These are phyloP conservation scores for Haplosporangium sp. DNA, from an alignment of 371 early-diverging fungal genomes.

Conservation along the genomic window DNA sequence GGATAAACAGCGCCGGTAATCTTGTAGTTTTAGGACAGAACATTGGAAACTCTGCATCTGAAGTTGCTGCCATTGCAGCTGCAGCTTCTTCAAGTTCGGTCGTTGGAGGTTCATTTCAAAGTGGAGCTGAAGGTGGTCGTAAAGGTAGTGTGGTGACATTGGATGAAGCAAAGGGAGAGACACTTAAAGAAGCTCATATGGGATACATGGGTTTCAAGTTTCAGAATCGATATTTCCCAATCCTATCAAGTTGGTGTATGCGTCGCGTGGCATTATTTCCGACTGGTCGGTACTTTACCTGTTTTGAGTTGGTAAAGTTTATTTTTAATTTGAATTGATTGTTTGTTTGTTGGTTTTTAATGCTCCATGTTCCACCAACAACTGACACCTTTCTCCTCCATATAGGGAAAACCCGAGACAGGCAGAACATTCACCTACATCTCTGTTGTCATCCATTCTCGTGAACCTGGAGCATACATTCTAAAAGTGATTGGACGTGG, in stretches of 20 bases:
- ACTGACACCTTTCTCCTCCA: background rate
- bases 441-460: conserved; percentile 60
- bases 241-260: conserved; percentile 71
- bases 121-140: conserved; percentile 30
- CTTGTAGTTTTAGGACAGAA: conserved; percentile 14
- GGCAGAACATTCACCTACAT: conserved; percentile 62
- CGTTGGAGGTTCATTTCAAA: conserved; percentile 3
- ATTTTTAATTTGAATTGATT: background rate
- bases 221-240: conserved; percentile 66
- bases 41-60: background rate
- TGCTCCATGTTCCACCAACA: too few relatives aligned
- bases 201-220: conserved; percentile 66
- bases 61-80: background rate
- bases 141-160: conserved; percentile 48
- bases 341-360: background rate
- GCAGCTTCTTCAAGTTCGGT: background rate
- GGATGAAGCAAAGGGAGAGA: conserved; percentile 40
- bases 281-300: conserved; percentile 65
- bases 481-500: conserved; percentile 64
- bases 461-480: conserved; percentile 63
- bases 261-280: conserved; percentile 69
- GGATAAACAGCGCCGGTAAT: conserved; percentile 29
- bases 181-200: conserved; percentile 62
- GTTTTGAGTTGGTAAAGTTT: conserved; percentile 55
- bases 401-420: conserved; percentile 61